Base-by-base conservation (phyloP, 345 rosid species). In the Camelina hispida region DNA sequence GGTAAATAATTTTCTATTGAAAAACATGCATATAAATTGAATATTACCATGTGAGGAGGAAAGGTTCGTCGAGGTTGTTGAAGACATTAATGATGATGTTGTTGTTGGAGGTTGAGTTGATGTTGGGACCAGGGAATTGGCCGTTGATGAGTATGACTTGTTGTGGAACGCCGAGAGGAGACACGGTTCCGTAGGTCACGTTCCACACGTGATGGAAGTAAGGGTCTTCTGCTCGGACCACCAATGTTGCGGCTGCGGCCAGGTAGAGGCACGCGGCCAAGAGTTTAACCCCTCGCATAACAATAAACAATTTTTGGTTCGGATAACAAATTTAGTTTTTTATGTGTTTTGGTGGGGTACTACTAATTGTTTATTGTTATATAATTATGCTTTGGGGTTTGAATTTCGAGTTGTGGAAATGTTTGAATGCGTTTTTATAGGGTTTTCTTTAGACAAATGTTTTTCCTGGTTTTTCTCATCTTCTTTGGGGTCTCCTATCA, bases 71-170 rank as follows among this genome's bases (percentile, higher is more conserved):
- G 16, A 92, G 83, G 59, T 86, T 71, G 73, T 92, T 92, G 74
- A 92, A 88, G 44, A 93, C 90, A 65, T 90, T 92, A 74, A 93
- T 14, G 46, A 88, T 74, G 10, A 93, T 4, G 57, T 93, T 93
- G 81, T 93, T 90, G 78, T 93, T 90, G 68, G 80, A 68, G n/a
- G 96, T 88, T 25, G 91, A 84, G 80, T 93, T 93, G 70, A 93
- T 81, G 81, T 72, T 81, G 9, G 98, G 97, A 25, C 97, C 93
- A 0, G 97, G 98, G 69, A 90, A 93, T 40, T 89, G 76, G 16
- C 85, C 81, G 50, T 93, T 93, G 66, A 93, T 89, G 46, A 89
- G 89, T 61, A 93, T 93, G 46, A 63, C 96, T 66, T 86, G 88
- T 64, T 93, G 93, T 13, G 93, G 92, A 48, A 85, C 84, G 0